Evolutionary conservation across 768 basidiomycete genomes (phyloP).

Genomic region (Boletus coccyginus): DNA sequence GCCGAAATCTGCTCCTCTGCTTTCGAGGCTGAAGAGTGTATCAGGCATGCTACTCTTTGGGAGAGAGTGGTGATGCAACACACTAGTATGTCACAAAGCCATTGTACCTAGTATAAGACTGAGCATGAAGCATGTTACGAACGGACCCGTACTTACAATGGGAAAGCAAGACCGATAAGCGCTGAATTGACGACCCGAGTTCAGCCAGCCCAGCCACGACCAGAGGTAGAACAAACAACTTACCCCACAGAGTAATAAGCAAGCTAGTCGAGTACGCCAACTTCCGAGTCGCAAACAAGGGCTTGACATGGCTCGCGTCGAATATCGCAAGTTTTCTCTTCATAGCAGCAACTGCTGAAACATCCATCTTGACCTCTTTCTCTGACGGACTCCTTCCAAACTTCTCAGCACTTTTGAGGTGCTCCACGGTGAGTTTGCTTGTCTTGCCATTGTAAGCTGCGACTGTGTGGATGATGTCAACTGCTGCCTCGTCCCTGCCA

Average conservation of each 20-base stretch:
- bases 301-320: slow-evolving; percentile 41
- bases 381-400: slow-evolving; percentile 6
- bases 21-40: slow-evolving; percentile 46
- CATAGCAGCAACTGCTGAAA: slow-evolving; percentile 37
- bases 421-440: slow-evolving; percentile 48
- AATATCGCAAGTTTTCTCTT: slow-evolving; percentile 40
- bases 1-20: slow-evolving; percentile 66
- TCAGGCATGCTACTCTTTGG: not conserved
- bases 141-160: slow-evolving; percentile 42
- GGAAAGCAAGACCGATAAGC: slow-evolving; percentile 75
- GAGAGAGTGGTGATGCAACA: not conserved
- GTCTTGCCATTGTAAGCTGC: slow-evolving; percentile 58
- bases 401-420: slow-evolving; percentile 35
- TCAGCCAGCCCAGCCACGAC: not conserved
- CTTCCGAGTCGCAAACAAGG: slow-evolving; percentile 49
- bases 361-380: slow-evolving; percentile 27
- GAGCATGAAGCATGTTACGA: not conserved
- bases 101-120: slow-evolving; percentile 39
- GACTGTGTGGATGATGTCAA: slow-evolving; percentile 58
- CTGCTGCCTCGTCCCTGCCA: slow-evolving; percentile 59
- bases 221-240: not conserved
- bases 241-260: slow-evolving; percentile 54
- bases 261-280: slow-evolving; percentile 50
- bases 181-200: slow-evolving; percentile 35
- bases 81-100: slow-evolving; percentile 54